These are phyloP conservation scores for Agaricus subrufescens DNA, from an alignment of 768 basidiomycete genomes.

Conservation along the genomic window DNA sequence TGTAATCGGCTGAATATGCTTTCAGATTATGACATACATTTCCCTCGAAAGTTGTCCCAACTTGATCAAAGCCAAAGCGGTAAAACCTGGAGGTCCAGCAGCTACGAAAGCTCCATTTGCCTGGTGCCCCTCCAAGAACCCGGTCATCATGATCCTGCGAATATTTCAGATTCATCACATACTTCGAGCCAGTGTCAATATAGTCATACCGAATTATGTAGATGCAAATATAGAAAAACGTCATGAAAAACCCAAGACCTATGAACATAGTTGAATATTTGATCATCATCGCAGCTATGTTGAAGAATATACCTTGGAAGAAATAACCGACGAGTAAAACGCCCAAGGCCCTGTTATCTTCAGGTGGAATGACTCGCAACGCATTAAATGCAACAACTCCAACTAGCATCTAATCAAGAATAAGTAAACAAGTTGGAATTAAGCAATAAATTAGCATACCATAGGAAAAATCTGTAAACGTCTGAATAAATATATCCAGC, in stretches of 20 bases:
- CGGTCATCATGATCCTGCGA: conserved; percentile 25
- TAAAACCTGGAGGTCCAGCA: conserved; percentile 46
- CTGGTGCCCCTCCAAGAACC: conserved; percentile 42
- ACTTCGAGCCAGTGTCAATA: conserved; percentile 16
- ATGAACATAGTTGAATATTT: not conserved
- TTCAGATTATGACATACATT: conserved; percentile 25
- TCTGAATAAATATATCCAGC: not conserved
- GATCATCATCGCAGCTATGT: not conserved
- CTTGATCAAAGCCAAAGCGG: conserved; percentile 41
- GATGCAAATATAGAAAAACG: conserved; percentile 46
- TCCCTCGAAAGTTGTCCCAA: conserved; percentile 31
- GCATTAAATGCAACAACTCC: conserved; percentile 43
- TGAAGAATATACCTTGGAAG: conserved; percentile 33
- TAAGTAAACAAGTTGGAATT: not conserved
- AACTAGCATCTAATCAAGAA: conserved; percentile 34
- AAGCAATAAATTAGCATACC: conserved; percentile 19
- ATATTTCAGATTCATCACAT: not conserved
- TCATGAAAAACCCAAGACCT: conserved; percentile 45
- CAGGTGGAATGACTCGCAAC: conserved; percentile 28
- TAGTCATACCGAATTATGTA: conserved; percentile 40
- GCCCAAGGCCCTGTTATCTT: conserved; percentile 32
- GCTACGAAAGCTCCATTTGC: conserved; percentile 46
- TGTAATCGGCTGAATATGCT: not conserved
- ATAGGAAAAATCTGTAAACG: conserved; percentile 24
- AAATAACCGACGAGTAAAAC: conserved; percentile 40